phyloP scores from a whole-genome alignment of 1,284 basidiomycete species.

The Vanrija pseudolonga region DNA sequence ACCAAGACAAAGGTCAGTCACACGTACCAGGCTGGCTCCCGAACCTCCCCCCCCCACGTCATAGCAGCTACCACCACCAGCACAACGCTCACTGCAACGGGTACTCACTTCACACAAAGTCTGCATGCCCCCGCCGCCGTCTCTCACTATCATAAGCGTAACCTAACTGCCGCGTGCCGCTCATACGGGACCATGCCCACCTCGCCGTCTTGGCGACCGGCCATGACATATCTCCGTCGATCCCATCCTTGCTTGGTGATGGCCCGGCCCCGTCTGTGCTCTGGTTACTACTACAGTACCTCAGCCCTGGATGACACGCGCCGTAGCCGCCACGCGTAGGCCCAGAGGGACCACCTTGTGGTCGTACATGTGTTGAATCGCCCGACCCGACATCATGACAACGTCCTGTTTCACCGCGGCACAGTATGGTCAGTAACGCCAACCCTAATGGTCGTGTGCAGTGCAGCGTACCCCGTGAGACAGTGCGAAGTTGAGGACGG shows the following conservation, averaged over 20 bases:
- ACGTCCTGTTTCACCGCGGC: slow-evolving; percentile 24
- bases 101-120: too few relatives aligned
- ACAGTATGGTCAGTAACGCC: neutral
- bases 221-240: too few relatives aligned
- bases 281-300: neutral
- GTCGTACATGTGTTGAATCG: slow-evolving; percentile 34
- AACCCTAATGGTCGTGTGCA: neutral
- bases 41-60: too few relatives aligned
- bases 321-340: slow-evolving; percentile 37
- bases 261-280: too few relatives aligned
- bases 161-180: too few relatives aligned
- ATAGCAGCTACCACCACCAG: too few relatives aligned
- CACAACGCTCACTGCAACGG: too few relatives aligned
- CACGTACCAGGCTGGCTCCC: too few relatives aligned
- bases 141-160: too few relatives aligned
- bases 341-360: slow-evolving; percentile 37
- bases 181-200: neutral
- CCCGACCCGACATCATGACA: slow-evolving; percentile 38
- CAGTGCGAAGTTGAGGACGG: slow-evolving; percentile 10
- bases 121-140: too few relatives aligned
- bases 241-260: neutral
- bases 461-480: slow-evolving; percentile 4
- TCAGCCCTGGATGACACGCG: slow-evolving; percentile 21
- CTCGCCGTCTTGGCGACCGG: neutral
- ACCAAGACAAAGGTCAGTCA: too few relatives aligned